Evolutionary conservation across 306 rosid species (phyloP), one percentile per base, ranked within the genome.

Genomic region (Corylus americana): DNA sequence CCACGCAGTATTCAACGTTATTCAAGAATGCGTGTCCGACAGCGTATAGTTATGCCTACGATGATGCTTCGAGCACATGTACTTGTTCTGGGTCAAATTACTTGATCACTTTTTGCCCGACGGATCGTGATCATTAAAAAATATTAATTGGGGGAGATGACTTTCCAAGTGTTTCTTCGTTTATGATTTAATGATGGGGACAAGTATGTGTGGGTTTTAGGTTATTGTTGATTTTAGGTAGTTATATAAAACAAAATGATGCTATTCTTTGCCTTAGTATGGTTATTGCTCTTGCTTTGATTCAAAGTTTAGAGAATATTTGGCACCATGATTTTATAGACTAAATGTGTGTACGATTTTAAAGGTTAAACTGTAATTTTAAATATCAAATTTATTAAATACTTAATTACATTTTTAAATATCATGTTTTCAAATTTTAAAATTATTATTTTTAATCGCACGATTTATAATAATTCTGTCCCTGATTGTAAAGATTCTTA

Each of bases 21-120:
- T 95, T 95, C 78, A 95, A 95, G 91, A 78, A n/a, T 0, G 97
- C 98, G 1, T 95, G 98, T 17, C 98, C 98, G 2, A 31, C 91
- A 10, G 97, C 98, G 5, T 95, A 95, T 14, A 95, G 98, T 74
- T 95, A 92, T 27, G 98, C 98, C 0, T 95, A 95, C 45, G 98
- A 92, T 31, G 98, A 95, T 64, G 96, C 97, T 55, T 81, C 98
- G 0, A 95, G 97, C 73, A 95, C 98, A 42, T 90, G 92, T 80
- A 95, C 98, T 0, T 95, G 98, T 70, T 74, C 93, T 70, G 88
- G 85, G 47, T 85, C 98, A 13, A 79, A 92, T 79, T 94, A 94
- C 82, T 27, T 7, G 37, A 90, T 94, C 75, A 84, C 91, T 3
- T 94, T 94, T 75, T 94, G 97, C 80, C 91, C 98, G 2, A 51